phyloP scores from a whole-genome alignment of 495 filamentous ascomycete genomes.

The Hamigera avellanea region DNA sequence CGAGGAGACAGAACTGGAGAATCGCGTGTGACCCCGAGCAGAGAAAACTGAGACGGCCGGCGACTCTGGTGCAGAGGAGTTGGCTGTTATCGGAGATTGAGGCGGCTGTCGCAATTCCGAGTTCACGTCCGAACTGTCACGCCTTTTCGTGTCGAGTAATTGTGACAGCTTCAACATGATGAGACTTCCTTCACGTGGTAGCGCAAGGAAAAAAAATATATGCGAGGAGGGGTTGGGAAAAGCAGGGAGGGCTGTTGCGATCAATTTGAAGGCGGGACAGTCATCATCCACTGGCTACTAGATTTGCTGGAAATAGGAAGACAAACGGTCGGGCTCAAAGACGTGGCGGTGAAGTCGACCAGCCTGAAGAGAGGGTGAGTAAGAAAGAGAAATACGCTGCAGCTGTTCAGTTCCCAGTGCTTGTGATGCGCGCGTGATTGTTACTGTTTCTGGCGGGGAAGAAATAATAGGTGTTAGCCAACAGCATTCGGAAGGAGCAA shows the following conservation, averaged over 20 bases:
- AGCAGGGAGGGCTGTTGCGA: conserved; percentile 2
- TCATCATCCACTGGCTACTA: not conserved
- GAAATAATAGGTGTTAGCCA: no score
- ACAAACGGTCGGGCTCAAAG: not conserved
- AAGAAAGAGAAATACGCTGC: not conserved
- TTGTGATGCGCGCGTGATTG: no score
- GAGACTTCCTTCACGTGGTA: conserved; percentile 9
- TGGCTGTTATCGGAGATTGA: conserved; percentile 21
- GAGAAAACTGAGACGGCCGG: conserved; percentile 34
- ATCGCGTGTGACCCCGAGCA: conserved; percentile 24
- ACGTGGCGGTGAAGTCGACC: not conserved
- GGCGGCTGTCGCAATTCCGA: conserved; percentile 5
- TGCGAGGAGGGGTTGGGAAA: not conserved
- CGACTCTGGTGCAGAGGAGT: conserved; percentile 33
- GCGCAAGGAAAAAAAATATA: conserved; percentile 3
- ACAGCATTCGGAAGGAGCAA: no score
- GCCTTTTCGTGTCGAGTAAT: conserved; percentile 16
- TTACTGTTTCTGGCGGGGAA: no score
- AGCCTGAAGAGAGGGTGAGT: not conserved
- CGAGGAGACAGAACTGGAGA: conserved; percentile 51
- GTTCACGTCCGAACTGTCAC: conserved; percentile 17
- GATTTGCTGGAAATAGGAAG: not conserved
- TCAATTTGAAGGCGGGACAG: conserved; percentile 1
- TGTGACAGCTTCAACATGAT: conserved; percentile 18
- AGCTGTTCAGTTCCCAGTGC: no score